Evolutionary conservation across 2,329 filamentous ascomycete genomes (phyloP).

Genomic region (Trichoderma breve): DNA sequence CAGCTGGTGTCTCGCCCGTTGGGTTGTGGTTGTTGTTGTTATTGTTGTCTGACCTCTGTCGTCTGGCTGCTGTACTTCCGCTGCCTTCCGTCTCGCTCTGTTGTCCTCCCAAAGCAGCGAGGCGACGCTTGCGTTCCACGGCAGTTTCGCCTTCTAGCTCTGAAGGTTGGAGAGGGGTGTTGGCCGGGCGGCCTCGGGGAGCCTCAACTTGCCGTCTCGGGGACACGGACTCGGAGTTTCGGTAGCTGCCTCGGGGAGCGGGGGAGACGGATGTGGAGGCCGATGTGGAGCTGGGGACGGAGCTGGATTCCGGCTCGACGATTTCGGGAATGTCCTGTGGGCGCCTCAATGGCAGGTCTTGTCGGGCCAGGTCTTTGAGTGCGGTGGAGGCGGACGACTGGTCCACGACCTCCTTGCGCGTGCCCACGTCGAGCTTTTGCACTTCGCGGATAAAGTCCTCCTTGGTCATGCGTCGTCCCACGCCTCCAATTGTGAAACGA

Average conservation of each 20-base stretch:
- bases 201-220: slow-evolving; percentile 20
- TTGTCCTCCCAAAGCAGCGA: slow-evolving; percentile 50
- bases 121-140: slow-evolving; percentile 65
- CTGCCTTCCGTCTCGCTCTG: slow-evolving; percentile 39
- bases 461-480: slow-evolving; percentile 75
- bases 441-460: slow-evolving; percentile 76
- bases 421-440: slow-evolving; percentile 66
- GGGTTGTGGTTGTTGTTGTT: background rate
- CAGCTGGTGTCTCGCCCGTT: slow-evolving; percentile 68
- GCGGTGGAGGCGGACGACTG: slow-evolving; percentile 47
- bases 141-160: slow-evolving; percentile 58
- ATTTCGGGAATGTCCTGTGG: slow-evolving; percentile 24
- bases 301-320: slow-evolving; percentile 23
- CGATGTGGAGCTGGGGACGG: slow-evolving; percentile 24
- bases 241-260: background rate
- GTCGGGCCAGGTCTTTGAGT: slow-evolving; percentile 50
- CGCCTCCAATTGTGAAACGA: slow-evolving; percentile 71
- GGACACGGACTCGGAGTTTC: slow-evolving; percentile 24
- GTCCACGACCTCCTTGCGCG: slow-evolving; percentile 54
- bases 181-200: slow-evolving; percentile 8
- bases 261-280: slow-evolving; percentile 13
- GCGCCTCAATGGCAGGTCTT: slow-evolving; percentile 30
- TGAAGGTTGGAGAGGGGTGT: slow-evolving; percentile 20
- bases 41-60: background rate
- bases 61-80: background rate